Evolutionary conservation across 2,329 filamentous ascomycete species (phyloP).

Genomic region (Calonectria hawksworthii): DNA sequence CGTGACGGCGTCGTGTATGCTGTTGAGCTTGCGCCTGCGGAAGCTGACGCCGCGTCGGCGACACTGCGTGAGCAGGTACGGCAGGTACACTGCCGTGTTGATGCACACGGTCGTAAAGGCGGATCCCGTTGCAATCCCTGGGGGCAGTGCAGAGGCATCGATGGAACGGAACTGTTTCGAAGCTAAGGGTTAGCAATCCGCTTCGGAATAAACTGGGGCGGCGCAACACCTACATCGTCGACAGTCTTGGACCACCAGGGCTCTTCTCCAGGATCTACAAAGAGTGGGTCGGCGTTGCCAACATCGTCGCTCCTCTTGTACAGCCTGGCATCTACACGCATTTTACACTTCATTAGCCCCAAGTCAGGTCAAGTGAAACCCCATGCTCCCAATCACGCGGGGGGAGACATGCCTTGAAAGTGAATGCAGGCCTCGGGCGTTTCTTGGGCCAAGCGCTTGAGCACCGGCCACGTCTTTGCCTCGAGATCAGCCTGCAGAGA

Average conservation of each 20-base stretch:
- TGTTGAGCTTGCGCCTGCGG: constrained; percentile 63
- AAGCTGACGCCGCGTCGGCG: constrained; percentile 71
- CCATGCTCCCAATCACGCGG: not conserved
- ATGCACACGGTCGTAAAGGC: constrained; percentile 82
- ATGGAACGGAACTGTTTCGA: constrained; percentile 3
- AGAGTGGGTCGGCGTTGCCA: constrained; percentile 2
- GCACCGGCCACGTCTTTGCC: constrained; percentile 7
- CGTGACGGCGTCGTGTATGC: constrained; percentile 70
- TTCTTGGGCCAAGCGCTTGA: constrained; percentile 9
- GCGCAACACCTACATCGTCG: not conserved
- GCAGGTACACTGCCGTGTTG: constrained; percentile 79
- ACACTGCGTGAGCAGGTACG: constrained; percentile 78
- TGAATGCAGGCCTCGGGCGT: constrained; percentile 24
- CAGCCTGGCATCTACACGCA: not conserved
- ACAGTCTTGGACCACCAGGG: not conserved
- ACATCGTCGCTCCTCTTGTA: constrained; percentile 1
- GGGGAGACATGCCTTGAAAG: constrained; percentile 17
- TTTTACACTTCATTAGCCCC: not conserved
- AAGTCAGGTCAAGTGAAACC: not conserved
- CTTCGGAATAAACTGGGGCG: not conserved
- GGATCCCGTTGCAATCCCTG: constrained; percentile 78
- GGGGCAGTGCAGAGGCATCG: not conserved
- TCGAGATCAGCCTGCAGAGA: not conserved
- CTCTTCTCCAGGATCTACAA: constrained; percentile 4
- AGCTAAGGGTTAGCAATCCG: not conserved